Evolutionary conservation across 345 rosid species (phyloP).

Genomic region (Ceriops tagal): DNA sequence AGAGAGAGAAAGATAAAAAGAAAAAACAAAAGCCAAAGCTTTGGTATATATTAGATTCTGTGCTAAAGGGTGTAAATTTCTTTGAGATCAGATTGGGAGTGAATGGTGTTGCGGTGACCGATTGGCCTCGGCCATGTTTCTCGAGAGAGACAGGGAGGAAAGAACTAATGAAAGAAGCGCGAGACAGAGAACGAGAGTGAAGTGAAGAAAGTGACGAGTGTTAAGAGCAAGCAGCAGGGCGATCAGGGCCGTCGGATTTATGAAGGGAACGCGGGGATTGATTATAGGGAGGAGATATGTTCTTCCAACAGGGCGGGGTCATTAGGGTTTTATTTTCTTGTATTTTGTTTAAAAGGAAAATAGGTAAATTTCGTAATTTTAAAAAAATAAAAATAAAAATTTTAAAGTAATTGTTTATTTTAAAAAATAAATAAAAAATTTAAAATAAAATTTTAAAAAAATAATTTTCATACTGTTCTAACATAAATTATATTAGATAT

Average conservation of each 20-base stretch:
- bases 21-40: background rate
- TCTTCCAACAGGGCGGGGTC: slow-evolving; percentile 17
- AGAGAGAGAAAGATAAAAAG: background rate
- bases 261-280: slow-evolving; percentile 32
- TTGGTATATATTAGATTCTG: background rate
- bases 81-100: slow-evolving; percentile 17
- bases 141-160: background rate
- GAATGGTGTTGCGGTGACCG: slow-evolving; percentile 15
- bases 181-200: background rate
- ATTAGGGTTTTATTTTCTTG: slow-evolving; percentile 43
- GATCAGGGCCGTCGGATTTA: slow-evolving; percentile 36
- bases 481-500: too few relatives aligned
- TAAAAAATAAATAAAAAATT: too few relatives aligned
- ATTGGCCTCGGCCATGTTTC: slow-evolving; percentile 24
- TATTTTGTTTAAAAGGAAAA: slow-evolving; percentile 1
- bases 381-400: too few relatives aligned
- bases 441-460: too few relatives aligned
- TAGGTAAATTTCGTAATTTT: too few relatives aligned
- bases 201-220: slow-evolving; percentile 32
- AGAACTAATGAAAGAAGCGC: background rate
- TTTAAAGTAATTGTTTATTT: background rate
- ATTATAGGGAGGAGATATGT: slow-evolving; percentile 19
- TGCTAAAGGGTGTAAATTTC: slow-evolving; percentile 6
- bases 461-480: too few relatives aligned
- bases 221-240: slow-evolving; percentile 32